A percentile compares a stretch with the other conserved stretches of the same genome.
phyloP scores from a whole-genome alignment of 192 early-diverging fungal species.

The Linnemannia schmuckeri region DNA sequence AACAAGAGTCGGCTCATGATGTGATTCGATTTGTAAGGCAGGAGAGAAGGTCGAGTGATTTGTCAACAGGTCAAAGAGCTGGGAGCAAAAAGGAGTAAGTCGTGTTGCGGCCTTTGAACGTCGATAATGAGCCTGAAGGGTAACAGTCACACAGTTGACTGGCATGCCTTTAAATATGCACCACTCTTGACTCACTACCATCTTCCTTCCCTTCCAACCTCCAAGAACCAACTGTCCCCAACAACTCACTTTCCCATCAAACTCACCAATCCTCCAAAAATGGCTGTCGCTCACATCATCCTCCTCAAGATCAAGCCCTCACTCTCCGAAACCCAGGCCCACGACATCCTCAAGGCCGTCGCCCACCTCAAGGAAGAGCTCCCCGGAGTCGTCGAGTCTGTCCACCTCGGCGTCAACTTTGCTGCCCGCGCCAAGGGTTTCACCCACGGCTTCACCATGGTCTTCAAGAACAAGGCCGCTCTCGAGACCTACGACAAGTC shows the following conservation, averaged over 20 bases:
- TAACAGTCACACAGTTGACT: too few relatives aligned
- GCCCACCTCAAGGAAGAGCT: constrained; percentile 33
- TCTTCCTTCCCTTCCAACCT: too few relatives aligned
- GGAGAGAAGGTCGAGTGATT: not conserved
- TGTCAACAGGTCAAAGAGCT: not conserved
- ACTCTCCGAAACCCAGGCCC: constrained; percentile 23
- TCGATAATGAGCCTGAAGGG: too few relatives aligned
- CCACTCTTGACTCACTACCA: not conserved
- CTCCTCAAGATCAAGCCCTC: constrained; percentile 49
- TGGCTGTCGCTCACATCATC: constrained; percentile 41
- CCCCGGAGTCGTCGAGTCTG: constrained; percentile 40
- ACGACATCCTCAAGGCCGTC: constrained; percentile 47
- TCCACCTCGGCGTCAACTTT: constrained; percentile 50
- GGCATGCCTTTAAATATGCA: too few relatives aligned
- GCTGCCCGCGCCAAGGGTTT: constrained; percentile 38
- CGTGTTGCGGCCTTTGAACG: not conserved
- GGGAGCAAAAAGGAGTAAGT: not conserved
- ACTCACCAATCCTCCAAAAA: not conserved
- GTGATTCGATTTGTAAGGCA: not conserved
- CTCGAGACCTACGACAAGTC: constrained; percentile 47
- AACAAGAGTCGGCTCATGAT: constrained; percentile 2
- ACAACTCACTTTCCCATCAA: not conserved
- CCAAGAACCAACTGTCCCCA: not conserved
- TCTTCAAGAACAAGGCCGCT: constrained; percentile 47
- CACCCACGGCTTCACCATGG: constrained; percentile 53